Evolutionary conservation across 805 yeast species (phyloP).

Genomic region (Metschnikowia continentalis): DNA sequence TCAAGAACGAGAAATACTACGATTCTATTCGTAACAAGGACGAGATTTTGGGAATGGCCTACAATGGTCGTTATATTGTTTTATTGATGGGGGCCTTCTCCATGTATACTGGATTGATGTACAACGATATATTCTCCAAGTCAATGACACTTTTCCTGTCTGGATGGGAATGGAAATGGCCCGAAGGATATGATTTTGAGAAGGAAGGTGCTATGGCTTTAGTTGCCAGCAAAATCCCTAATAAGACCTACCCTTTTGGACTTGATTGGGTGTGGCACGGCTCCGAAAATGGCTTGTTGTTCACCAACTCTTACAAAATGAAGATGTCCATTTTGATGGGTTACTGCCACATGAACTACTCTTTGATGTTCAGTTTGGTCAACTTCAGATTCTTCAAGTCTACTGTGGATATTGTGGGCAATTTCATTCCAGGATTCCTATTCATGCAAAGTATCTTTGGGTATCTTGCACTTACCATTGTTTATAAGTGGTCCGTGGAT

Average conservation of each 20-base stretch:
- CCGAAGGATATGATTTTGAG: conserved; percentile 39
- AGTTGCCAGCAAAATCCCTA: conserved; percentile 38
- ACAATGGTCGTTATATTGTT: conserved; percentile 63
- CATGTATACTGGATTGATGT: conserved; percentile 68
- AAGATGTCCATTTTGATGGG: conserved; percentile 74
- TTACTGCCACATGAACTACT: conserved; percentile 69
- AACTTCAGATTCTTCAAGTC: conserved; percentile 57
- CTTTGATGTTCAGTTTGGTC: conserved; percentile 62
- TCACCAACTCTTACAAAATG: conserved; percentile 74
- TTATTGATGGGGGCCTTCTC: conserved; percentile 69
- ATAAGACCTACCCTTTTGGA: conserved; percentile 58
- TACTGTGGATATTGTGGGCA: conserved; percentile 63
- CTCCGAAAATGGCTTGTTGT: conserved; percentile 65
- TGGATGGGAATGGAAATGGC: conserved; percentile 61
- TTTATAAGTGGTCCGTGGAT: conserved; percentile 71
- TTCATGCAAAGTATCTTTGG: conserved; percentile 79
- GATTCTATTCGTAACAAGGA: conserved; percentile 55
- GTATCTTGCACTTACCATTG: conserved; percentile 58
- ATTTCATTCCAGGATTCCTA: conserved; percentile 67
- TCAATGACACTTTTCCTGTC: conserved; percentile 63
- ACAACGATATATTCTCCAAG: conserved; percentile 69
- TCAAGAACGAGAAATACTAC: conserved; percentile 50
- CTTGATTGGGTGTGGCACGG: conserved; percentile 78
- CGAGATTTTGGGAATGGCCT: conserved; percentile 78
- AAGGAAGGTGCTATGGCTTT: conserved; percentile 30